Percentiles rank a stretch among this genome's conserved stretches.
Conservation (phyloP, 352 stramenopile species). For the Paralagenidium karlingii region DNA sequence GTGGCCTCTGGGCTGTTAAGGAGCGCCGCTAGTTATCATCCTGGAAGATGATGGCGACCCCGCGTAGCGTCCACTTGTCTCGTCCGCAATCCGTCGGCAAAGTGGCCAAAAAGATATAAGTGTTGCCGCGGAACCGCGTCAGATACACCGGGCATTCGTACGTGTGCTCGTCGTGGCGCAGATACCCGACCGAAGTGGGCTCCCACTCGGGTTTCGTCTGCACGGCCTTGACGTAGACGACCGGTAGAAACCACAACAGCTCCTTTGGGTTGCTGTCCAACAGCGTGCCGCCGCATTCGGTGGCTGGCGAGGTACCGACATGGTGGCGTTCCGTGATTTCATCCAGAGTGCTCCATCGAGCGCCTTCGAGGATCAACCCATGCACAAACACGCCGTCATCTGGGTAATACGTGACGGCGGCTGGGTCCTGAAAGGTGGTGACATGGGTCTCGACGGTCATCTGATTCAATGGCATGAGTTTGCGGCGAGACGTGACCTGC, state of each 20-base stretch:
- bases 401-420: conserved; percentile 66
- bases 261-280: conserved; percentile 94
- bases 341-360: conserved; percentile 84
- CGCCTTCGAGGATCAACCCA: conserved; percentile 94
- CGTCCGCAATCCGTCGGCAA: conserved; percentile 84
- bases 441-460: conserved; percentile 95
- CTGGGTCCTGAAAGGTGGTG: conserved; percentile 84
- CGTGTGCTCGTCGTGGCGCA: conserved; percentile 84
- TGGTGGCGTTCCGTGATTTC: conserved; percentile 85
- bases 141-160: conserved; percentile 97
- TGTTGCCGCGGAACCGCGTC: conserved; percentile 93
- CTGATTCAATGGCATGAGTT: conserved; percentile 89
- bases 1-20: no score
- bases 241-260: conserved; percentile 84
- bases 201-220: conserved; percentile 90
- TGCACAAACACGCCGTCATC: conserved; percentile 92
- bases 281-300: conserved; percentile 80
- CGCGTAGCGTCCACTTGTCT: conserved; percentile 92
- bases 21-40: conserved; percentile 84
- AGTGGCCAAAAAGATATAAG: conserved; percentile 94
- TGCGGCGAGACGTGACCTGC: conserved; percentile 89
- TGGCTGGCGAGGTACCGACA: conserved; percentile 66
- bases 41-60: conserved; percentile 91
- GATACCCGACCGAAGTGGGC: conserved; percentile 90
- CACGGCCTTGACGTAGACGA: conserved; percentile 95